phyloP scores from a whole-genome alignment of 2,329 filamentous ascomycete genomes.

The Chrysoporthe deuterocubensis region DNA sequence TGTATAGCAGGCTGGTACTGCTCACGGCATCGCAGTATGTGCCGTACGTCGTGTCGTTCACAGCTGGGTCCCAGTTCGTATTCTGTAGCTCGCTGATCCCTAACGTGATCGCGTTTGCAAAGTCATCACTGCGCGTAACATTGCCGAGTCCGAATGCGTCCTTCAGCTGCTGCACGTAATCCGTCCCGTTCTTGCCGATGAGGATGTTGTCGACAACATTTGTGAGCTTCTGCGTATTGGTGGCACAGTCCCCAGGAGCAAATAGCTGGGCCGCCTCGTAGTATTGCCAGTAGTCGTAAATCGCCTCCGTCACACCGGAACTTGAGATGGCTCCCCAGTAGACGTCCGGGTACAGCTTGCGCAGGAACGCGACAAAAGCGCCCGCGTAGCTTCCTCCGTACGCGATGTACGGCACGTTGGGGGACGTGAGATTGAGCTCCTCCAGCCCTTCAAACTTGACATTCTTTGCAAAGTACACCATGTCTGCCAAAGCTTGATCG shows the following conservation, averaged over 20 bases:
- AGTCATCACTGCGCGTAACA: slow-evolving; percentile 52
- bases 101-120: slow-evolving; percentile 47
- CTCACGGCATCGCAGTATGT: slow-evolving; percentile 54
- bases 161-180: slow-evolving; percentile 50
- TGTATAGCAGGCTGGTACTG: slow-evolving; percentile 46
- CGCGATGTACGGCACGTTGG: slow-evolving; percentile 71
- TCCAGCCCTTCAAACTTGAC: slow-evolving; percentile 73
- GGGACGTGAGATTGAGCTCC: slow-evolving; percentile 67
- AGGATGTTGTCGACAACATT: slow-evolving; percentile 57
- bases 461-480: slow-evolving; percentile 78
- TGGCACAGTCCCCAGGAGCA: slow-evolving; percentile 64
- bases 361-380: slow-evolving; percentile 75
- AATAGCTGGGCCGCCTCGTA: slow-evolving; percentile 55
- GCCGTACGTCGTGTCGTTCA: slow-evolving; percentile 47
- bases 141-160: slow-evolving; percentile 50
- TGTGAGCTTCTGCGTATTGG: slow-evolving; percentile 62
- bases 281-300: slow-evolving; percentile 76
- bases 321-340: slow-evolving; percentile 82
- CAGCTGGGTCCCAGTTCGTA: slow-evolving; percentile 58
- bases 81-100: slow-evolving; percentile 51
- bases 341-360: slow-evolving; percentile 75
- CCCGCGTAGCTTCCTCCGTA: slow-evolving; percentile 88
- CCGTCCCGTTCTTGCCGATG: slow-evolving; percentile 42
- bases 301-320: slow-evolving; percentile 77
- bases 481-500: slow-evolving; percentile 80